Base-by-base conservation (phyloP, 116 monocot genomes). In the Thalassia testudinum region DNA sequence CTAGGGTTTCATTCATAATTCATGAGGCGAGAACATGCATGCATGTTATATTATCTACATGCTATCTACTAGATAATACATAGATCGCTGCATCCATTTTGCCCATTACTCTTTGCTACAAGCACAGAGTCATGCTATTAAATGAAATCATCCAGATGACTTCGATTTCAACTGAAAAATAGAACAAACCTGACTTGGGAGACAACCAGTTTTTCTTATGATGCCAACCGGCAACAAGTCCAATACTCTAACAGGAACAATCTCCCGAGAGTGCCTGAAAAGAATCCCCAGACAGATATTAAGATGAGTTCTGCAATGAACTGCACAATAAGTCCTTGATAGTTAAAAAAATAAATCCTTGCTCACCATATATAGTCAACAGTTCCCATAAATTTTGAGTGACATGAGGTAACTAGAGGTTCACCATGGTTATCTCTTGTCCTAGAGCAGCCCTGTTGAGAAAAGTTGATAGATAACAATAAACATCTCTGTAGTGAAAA, bases 291-390 rank as follows among this genome's bases (percentile, higher is more conserved):
- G 22, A 65, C 20, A 26, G 25, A 53, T 20, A 64, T 5, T n/a
- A n/a, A n/a, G n/a, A n/a, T n/a, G n/a, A 53, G 16, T 17, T 19
- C 23, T 29, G 22, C 38, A 27, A 1, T 22, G 34, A 24, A 57
- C 14, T 61, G 20, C 60, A 38, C 26, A 21, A 53, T 10, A 55
- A 21, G 37, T 37, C 8, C 1, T 8, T 2, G 19, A 12, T 1
- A 38, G 13, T 13, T 38, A 5, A 7, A 13, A 38, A 5, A 38
- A 7, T 7, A 38, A 6, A n/a, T n/a, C n/a, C n/a, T n/a, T 8
- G 43, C 24, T 68, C 38, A 78, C 83, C 83, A 83, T 28, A 83
- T 83, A 57, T 83, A 83, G 45, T 83, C 78, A 24, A 83, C 75
- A 30, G 78, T 72, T 55, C 83, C 83, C 78, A 75, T 59, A 54